phyloP scores from a whole-genome alignment of 1,139 yeast genomes.

The Hemisphaericaspora lyxosophila region DNA sequence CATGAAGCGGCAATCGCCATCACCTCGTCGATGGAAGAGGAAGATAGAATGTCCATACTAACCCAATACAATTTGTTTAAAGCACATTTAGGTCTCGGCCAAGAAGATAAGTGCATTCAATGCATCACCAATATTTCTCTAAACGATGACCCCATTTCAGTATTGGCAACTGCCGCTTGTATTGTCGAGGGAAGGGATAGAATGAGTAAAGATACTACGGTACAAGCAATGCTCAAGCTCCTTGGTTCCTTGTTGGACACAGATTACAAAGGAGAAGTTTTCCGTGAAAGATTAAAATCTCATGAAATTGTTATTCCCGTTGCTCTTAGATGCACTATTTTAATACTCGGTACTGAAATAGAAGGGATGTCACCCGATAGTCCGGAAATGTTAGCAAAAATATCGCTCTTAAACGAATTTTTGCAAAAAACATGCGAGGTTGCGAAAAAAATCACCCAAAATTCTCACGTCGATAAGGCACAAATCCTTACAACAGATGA shows the following conservation, averaged over 20 bases:
- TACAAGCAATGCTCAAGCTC: constrained; percentile 8
- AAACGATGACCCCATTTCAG: constrained; percentile 8
- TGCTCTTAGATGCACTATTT: constrained; percentile 10
- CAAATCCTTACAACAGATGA: constrained; percentile 13
- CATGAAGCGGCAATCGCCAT: constrained; percentile 13
- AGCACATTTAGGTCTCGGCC: constrained; percentile 13
- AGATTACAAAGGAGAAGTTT: constrained; percentile 3
- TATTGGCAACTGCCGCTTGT: constrained; percentile 18
- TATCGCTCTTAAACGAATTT: constrained; percentile 6
- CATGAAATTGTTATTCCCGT: constrained; percentile 11
- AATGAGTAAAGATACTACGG: constrained; percentile 2
- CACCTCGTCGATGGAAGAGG: constrained; percentile 8
- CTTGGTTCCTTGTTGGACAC: constrained; percentile 4
- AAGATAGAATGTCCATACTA: constrained; percentile 16
- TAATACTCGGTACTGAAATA: constrained; percentile 9
- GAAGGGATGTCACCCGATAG: constrained; percentile 2
- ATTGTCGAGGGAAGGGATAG: constrained; percentile 17
- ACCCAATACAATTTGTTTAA: constrained; percentile 27
- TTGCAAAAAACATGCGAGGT: constrained; percentile 9
- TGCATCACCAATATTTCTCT: constrained; percentile 11
- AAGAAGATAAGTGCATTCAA: constrained; percentile 11
- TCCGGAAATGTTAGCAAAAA: background rate
- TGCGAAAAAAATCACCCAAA: constrained; percentile 6
- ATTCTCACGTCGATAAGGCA: background rate
- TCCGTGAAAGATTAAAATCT: constrained; percentile 6